A percentile compares a stretch with the other conserved stretches of the same genome.
Evolutionary conservation across 2,329 filamentous ascomycete genomes (phyloP).

Genomic region (Fusarium sp.): DNA sequence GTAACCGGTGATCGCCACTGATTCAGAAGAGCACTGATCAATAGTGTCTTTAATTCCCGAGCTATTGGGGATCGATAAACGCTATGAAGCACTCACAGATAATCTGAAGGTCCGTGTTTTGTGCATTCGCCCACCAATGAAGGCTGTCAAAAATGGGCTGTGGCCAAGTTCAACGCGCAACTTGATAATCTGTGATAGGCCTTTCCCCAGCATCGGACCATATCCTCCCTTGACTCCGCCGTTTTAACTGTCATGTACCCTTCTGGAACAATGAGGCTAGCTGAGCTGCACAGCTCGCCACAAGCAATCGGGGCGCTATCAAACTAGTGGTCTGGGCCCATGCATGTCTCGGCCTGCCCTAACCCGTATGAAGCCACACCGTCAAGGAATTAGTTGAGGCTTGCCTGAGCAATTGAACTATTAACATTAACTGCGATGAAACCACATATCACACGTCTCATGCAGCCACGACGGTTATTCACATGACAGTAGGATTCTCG

Average conservation of each 20-base stretch:
- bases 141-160: not conserved
- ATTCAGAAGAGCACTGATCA: not conserved
- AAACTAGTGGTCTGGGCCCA: not conserved
- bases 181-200: not conserved
- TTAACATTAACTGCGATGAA: not conserved
- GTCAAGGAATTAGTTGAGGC: not conserved
- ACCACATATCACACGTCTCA: not conserved
- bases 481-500: not conserved
- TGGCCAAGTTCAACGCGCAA: accelerated
- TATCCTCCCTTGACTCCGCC: not conserved
- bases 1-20: not conserved
- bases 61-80: not conserved
- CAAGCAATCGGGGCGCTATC: not conserved
- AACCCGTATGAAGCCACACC: not conserved
- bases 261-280: not conserved
- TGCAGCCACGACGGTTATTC: not conserved
- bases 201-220: accelerated
- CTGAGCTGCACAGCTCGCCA: not conserved
- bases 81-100: not conserved
- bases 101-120: not conserved
- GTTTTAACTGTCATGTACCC: accelerated
- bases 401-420: not conserved
- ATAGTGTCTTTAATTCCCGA: not conserved
- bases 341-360: not conserved
- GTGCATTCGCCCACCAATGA: not conserved